Evolutionary conservation across 164 flowering plant genomes (phyloP), one percentile per base, ranked within the genome.

Genomic region (Hamamelis virginiana): DNA sequence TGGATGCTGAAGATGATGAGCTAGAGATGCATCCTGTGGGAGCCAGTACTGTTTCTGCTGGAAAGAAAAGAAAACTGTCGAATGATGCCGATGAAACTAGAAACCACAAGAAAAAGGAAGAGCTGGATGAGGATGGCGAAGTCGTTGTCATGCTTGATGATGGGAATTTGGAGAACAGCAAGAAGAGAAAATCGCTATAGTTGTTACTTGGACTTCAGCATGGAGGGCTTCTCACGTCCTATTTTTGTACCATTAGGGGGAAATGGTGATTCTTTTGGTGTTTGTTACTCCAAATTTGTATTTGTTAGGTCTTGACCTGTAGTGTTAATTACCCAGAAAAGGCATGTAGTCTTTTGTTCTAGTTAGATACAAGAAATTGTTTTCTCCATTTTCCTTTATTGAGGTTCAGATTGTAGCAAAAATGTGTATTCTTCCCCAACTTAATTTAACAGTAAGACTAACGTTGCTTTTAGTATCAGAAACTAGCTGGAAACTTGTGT

Each of bases 51-150:
- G 59, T 46, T 69, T 47, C 74, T 12, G 10, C 77, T 15, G 89
- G 82, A 44, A 81, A 78, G 81, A 91, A 91, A 76, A 81, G 98
- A 76, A 91, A 87, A 65, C 45, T 74, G 12, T 64, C 82, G 14
- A 66, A 65, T 46, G 67, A 18, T 47, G 28, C 73, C 57, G 70
- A 63, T 59, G 76, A 47, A 41, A n/a, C 62, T 27, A 65, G 19
- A 50, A 62, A 58, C 19, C 22, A 64, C 70, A 67, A 70, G n/a
- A 75, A 76, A 41, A 47, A 67, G 26, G 76, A 79, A 56, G 81
- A 75, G 50, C 67, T 73, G 38, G 84, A 76, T 16, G 85, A 80
- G 13, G 81, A 81, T n/a, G 79, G 57, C 0, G 82, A 85, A 19
- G 81, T 73, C 15, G 52, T 85, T 15, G 63, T 81, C 66, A 80